Percentiles rank a stretch among this genome's conserved stretches.
Conservation (phyloP, 2,329 filamentous ascomycete genomes). For the Fusarium circinatum region DNA sequence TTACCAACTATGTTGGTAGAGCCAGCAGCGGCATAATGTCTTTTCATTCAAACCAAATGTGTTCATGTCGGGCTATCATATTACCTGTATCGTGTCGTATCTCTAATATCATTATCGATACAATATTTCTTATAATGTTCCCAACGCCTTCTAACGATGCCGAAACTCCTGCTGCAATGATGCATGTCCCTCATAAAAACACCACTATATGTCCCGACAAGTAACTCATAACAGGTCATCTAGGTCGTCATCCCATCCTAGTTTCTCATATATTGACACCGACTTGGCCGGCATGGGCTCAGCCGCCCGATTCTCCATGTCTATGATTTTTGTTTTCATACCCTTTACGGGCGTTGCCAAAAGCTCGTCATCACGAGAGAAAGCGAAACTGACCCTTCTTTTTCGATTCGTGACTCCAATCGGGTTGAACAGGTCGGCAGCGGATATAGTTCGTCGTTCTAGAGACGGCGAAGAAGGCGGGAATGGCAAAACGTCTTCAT, state of each 20-base stretch:
- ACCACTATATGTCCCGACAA: constrained; percentile 36
- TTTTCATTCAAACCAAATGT: neutral
- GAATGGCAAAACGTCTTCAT: constrained; percentile 42
- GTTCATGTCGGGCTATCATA: constrained; percentile 17
- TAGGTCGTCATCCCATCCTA: constrained; percentile 69
- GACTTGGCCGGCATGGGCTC: constrained; percentile 38
- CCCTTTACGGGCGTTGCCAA: constrained; percentile 55
- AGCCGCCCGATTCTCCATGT: constrained; percentile 12
- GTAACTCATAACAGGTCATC: constrained; percentile 56
- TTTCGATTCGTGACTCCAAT: constrained; percentile 24
- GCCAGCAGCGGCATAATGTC: constrained; percentile 42
- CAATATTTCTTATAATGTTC: constrained; percentile 29
- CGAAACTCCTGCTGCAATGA: constrained; percentile 29
- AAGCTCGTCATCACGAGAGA: constrained; percentile 36
- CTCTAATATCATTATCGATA: constrained; percentile 40
- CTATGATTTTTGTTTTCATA: constrained; percentile 22
- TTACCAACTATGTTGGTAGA: constrained; percentile 74
- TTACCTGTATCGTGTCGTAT: constrained; percentile 36
- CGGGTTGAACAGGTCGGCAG: constrained; percentile 25
- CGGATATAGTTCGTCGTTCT: constrained; percentile 36
- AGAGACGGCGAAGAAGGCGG: constrained; percentile 52
- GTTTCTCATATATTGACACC: constrained; percentile 62
- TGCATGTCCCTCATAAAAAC: constrained; percentile 35
- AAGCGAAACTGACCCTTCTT: constrained; percentile 30
- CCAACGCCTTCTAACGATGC: constrained; percentile 39